phyloP scores from a whole-genome alignment of 306 rosid species.

The Geum urbanum region DNA sequence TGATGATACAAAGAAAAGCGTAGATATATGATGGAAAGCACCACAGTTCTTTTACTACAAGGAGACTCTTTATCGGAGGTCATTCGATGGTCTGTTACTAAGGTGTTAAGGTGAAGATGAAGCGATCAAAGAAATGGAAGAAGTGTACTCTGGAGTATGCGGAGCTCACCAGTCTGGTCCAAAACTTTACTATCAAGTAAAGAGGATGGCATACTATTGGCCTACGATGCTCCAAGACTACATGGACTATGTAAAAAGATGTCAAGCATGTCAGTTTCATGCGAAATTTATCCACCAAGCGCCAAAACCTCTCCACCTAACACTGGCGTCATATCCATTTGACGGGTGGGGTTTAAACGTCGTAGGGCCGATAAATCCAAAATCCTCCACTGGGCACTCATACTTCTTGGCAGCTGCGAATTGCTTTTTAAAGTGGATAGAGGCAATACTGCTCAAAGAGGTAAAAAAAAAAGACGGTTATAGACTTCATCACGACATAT shows the following conservation, averaged over 20 bases:
- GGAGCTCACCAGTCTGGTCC: neutral
- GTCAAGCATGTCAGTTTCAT: neutral
- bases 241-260: neutral
- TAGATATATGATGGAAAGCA: neutral
- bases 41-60: neutral
- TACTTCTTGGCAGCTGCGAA: neutral
- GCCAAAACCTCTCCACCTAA: neutral
- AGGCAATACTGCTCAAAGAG: neutral
- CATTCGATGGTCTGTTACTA: neutral
- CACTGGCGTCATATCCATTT: neutral
- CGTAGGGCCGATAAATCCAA: neutral
- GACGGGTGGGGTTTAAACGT: neutral
- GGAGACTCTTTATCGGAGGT: neutral
- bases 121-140: no score
- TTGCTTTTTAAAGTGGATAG: neutral
- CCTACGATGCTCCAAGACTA: neutral
- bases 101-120: no score
- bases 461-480: neutral
- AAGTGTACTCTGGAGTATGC: neutral
- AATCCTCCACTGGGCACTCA: neutral
- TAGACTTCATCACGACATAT: neutral
- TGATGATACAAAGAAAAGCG: neutral
- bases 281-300: neutral
- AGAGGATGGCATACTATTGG: neutral
- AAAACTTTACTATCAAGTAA: neutral